Conservation (phyloP, 116 monocot species). For the Papilionanthe hybrid region DNA sequence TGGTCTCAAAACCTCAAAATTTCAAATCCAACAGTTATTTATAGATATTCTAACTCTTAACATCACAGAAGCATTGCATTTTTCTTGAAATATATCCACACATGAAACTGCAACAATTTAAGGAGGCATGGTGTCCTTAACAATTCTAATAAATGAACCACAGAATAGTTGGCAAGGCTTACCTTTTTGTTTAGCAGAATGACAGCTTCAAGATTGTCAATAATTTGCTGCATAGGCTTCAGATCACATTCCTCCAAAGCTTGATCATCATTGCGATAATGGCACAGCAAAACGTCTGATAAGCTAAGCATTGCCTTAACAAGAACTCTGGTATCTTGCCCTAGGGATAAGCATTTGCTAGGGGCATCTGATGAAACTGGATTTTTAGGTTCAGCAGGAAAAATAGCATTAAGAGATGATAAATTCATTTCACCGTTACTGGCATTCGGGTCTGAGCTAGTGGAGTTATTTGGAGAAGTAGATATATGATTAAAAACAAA, state of each 20-base stretch:
- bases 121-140: background rate
- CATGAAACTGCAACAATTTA: background rate
- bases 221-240: slow-evolving; percentile 28
- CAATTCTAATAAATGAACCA: background rate
- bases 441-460: slow-evolving; percentile 10
- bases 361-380: slow-evolving; percentile 5
- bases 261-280: slow-evolving; percentile 12
- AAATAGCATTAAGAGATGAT: background rate
- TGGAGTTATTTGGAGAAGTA: background rate
- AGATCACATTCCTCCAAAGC: slow-evolving; percentile 32
- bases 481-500: background rate
- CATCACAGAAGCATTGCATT: background rate
- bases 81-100: background rate
- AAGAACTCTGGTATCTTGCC: slow-evolving; percentile 22
- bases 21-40: background rate
- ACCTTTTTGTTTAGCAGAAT: slow-evolving; percentile 34
- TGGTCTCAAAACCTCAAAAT: background rate
- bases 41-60: background rate
- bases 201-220: slow-evolving; percentile 43
- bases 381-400: slow-evolving; percentile 7
- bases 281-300: slow-evolving; percentile 43
- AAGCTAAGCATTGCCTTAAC: slow-evolving; percentile 48
- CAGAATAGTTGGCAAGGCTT: background rate
- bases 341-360: slow-evolving; percentile 10
- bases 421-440: slow-evolving; percentile 1